Base-by-base conservation (phyloP, 176 grass and related monocot species). In the Juncus inflexus region DNA sequence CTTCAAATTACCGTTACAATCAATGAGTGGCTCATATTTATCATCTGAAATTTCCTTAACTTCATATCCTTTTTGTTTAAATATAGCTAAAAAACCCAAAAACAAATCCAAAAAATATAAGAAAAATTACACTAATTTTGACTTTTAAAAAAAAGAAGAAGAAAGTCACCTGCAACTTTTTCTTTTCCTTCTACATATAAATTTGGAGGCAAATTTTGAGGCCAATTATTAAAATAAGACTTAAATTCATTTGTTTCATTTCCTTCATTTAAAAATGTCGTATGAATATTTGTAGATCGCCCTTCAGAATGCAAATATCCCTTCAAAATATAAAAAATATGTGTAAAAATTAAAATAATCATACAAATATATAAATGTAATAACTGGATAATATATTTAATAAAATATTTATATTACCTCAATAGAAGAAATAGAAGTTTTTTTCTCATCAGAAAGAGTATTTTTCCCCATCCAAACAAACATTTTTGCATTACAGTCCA, bases 391-490 rank as follows among this genome's bases (percentile, higher is more conserved):
- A 41, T 5, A 54, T 42, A 38, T 65, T 64, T 35, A 15, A 8
- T 15, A 43, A 65, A 9, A 7, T 16, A 67, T 79, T 74, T 6
- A 64, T 37, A 61, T 83, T 86, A 90, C 91, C 80, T 96, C 91
- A 52, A 84, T 70, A 54, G 71, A 60, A 64, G 82, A 56, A 75
- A 85, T 40, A 57, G 79, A 63, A 66, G 74, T 58, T 61, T 90
- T 91, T 77, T 76, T 87, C 62, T 96, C 87, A 40, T 81, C 81
- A 66, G 90, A 74, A 1, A 84, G 71, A 71, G 84, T 91, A 63
- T 76, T 78, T 63, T 77, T 87, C 10, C 91, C 91, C 75, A 88
- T 86, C 91, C 87, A 96, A 63, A 96, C 40, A 79, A 78, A 88
- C 40, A 96, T 70, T 81, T 91, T 65, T 41, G 80, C 55, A 58